Percentiles rank a stretch among this genome's conserved stretches.
Evolutionary conservation across 2,329 filamentous ascomycete species (phyloP).

Genomic region (Dothideomycetes sp.): DNA sequence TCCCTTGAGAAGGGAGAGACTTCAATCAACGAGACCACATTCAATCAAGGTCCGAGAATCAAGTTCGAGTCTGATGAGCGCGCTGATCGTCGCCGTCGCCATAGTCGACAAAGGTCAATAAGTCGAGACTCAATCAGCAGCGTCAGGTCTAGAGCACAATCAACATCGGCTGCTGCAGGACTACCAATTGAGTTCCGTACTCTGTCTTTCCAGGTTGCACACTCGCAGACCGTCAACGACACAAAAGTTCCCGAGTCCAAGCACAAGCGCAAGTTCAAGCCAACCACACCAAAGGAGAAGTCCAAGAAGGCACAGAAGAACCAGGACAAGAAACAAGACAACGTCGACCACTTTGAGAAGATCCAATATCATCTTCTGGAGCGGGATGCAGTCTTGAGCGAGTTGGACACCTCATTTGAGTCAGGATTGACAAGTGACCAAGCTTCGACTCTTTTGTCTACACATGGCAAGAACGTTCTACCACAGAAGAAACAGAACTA

Average conservation of each 20-base stretch:
- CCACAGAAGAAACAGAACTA: constrained; percentile 37
- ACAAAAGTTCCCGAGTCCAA: constrained; percentile 15
- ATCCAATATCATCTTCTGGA: constrained; percentile 33
- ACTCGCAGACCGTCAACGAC: constrained; percentile 28
- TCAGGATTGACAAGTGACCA: constrained; percentile 30
- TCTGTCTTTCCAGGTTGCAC: constrained; percentile 31
- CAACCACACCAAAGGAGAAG: constrained; percentile 1
- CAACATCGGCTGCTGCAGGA: constrained; percentile 10
- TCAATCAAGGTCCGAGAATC: constrained; percentile 6
- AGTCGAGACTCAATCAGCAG: constrained; percentile 15
- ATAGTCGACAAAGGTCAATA: constrained; percentile 8
- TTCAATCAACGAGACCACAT: not conserved
- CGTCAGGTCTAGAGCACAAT: constrained; percentile 10
- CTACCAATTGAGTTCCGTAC: constrained; percentile 23
- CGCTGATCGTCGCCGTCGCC: constrained; percentile 4
- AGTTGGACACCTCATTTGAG: constrained; percentile 9
- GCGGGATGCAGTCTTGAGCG: constrained; percentile 26
- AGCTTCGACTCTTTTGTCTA: constrained; percentile 28
- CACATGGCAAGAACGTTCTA: constrained; percentile 36
- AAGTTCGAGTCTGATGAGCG: constrained; percentile 13
- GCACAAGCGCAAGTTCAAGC: not conserved
- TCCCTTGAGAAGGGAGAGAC: constrained; percentile 8
- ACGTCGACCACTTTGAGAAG: constrained; percentile 35
- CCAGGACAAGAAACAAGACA: constrained; percentile 8
- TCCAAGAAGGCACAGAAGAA: constrained; percentile 9